phyloP scores from a whole-genome alignment of 1,284 basidiomycete genomes.

The Rhodotorula sp. region DNA sequence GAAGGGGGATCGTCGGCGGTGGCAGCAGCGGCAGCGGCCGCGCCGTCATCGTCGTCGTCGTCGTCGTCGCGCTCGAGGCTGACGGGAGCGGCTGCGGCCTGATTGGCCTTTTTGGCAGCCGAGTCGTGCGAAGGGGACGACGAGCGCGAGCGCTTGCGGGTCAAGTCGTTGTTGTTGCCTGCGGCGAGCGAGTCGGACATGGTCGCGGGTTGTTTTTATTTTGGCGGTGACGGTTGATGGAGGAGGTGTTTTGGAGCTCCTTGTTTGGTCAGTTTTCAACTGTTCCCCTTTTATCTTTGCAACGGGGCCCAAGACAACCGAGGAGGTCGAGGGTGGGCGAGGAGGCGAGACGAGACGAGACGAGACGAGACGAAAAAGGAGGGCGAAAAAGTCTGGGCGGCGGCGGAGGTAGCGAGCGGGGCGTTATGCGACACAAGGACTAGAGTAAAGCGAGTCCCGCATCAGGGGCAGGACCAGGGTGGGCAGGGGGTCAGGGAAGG shows the following conservation, averaged over 20 bases:
- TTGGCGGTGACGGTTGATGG: not conserved
- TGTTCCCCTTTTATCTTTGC: no score
- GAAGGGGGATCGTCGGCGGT: not conserved
- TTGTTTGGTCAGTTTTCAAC: not conserved
- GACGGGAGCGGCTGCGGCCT: conserved; percentile 19
- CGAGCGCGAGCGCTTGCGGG: conserved; percentile 41
- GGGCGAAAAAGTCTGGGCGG: no score
- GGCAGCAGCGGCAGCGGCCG: conserved; percentile 15
- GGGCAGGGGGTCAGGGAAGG: no score
- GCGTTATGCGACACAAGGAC: no score
- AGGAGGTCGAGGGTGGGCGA: not conserved
- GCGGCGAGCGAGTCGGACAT: conserved; percentile 35
- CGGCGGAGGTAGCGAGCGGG: no score
- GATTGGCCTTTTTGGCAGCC: conserved; percentile 39
- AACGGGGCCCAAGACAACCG: not conserved
- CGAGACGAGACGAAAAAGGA: not conserved
- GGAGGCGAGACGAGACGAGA: not conserved
- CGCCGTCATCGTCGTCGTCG: not conserved
- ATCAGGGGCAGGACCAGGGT: no score
- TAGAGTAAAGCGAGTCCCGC: no score
- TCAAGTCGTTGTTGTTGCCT: conserved; percentile 19
- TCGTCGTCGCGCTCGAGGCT: conserved; percentile 37
- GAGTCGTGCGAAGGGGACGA: conserved; percentile 32
- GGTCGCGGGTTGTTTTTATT: not conserved
- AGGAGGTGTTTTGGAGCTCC: not conserved